phyloP scores from a whole-genome alignment of 805 yeast species.

The Candida broadrunensis region DNA sequence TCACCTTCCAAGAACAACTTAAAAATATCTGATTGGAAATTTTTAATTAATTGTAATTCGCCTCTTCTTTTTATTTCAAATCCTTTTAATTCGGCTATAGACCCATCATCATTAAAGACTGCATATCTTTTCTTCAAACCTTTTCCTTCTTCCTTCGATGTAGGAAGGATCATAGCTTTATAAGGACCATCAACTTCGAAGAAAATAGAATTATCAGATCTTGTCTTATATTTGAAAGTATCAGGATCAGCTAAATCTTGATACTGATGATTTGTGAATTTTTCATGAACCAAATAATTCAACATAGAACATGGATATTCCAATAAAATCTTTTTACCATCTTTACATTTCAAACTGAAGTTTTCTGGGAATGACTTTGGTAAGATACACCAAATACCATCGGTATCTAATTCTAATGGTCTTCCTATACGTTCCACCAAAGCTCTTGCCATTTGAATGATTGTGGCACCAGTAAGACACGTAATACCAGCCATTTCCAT shows the following conservation, averaged over 20 bases:
- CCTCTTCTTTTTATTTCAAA: constrained; percentile 97
- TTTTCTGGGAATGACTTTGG: constrained; percentile 94
- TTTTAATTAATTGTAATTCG: constrained; percentile 87
- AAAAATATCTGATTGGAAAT: constrained; percentile 93
- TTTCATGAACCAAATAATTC: constrained; percentile 85
- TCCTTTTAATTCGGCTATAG: constrained; percentile 93
- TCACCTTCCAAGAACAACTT: constrained; percentile 86
- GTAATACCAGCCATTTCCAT: constrained; percentile 99
- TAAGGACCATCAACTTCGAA: constrained; percentile 99
- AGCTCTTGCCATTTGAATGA: constrained; percentile 94
- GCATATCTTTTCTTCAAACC: constrained; percentile 96
- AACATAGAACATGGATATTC: constrained; percentile 97
- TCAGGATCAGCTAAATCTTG: constrained; percentile 78
- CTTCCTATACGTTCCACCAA: constrained; percentile 91
- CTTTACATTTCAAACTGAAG: constrained; percentile 62
- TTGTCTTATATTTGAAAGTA: constrained; percentile 65
- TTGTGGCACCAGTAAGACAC: constrained; percentile 95
- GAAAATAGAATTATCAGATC: constrained; percentile 89
- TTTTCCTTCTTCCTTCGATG: constrained; percentile 96
- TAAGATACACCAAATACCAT: constrained; percentile 98
- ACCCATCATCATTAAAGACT: constrained; percentile 91
- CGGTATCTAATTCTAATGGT: constrained; percentile 95
- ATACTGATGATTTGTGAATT: constrained; percentile 92
- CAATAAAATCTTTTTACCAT: constrained; percentile 72
- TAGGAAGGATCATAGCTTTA: constrained; percentile 94